phyloP scores from a whole-genome alignment of 129 eudicot genomes.

The Rutidosis leptorrhynchoides region DNA sequence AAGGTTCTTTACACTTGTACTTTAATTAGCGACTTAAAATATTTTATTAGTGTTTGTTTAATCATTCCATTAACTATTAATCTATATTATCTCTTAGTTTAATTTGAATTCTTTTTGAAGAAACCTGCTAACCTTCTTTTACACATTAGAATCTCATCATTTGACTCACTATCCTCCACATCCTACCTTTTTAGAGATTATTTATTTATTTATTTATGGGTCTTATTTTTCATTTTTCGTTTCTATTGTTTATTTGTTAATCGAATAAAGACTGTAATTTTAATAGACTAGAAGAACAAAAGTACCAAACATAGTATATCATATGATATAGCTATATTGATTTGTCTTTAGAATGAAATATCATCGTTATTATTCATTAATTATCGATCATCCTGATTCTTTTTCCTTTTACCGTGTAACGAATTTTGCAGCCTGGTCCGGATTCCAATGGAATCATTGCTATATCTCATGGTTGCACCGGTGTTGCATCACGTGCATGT shows the following conservation, averaged over 20 bases:
- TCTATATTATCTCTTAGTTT: constrained; percentile 32
- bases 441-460: constrained; percentile 99
- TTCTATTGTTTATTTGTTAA: constrained; percentile 14
- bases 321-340: too few relatives aligned
- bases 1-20: constrained; percentile 53
- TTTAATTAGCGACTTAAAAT: constrained; percentile 18
- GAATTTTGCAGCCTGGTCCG: constrained; percentile 92
- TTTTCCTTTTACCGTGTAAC: constrained; percentile 15
- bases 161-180: constrained; percentile 49
- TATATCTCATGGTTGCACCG: constrained; percentile 96
- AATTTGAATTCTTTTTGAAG: constrained; percentile 34
- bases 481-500: constrained; percentile 98
- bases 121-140: constrained; percentile 44
- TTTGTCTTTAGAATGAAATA: too few relatives aligned
- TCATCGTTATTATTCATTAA: too few relatives aligned
- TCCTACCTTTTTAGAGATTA: constrained; percentile 29
- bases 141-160: constrained; percentile 50
- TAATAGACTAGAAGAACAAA: background rate
- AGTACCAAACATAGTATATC: background rate
- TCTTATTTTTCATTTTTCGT: constrained; percentile 4
- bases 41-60: constrained; percentile 26
- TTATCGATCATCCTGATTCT: too few relatives aligned
- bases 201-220: background rate
- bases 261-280: background rate
- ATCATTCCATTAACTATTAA: constrained; percentile 36